Percentiles rank a stretch among this genome's conserved stretches.
phyloP scores from a whole-genome alignment of 1,284 basidiomycete species.

The Papiliotrema flavescens region DNA sequence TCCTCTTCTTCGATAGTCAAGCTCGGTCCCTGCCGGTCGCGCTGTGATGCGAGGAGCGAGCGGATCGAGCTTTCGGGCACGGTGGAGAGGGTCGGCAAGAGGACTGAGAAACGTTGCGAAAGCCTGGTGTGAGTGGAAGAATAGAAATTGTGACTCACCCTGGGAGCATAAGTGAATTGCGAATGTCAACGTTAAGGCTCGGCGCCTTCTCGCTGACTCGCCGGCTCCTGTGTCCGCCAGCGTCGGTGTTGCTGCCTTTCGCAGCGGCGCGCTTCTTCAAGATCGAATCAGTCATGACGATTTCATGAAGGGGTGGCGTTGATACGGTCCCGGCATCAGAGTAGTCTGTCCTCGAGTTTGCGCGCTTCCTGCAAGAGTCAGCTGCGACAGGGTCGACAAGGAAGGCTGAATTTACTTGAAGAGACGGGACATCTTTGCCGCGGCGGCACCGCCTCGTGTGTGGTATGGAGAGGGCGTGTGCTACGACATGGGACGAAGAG shows the following conservation, averaged over 20 bases:
- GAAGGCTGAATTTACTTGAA: neutral
- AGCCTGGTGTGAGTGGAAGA: constrained; percentile 17
- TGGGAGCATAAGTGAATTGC: constrained; percentile 44
- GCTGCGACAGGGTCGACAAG: neutral
- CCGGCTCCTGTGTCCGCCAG: neutral
- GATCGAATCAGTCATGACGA: neutral
- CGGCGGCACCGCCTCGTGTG: neutral
- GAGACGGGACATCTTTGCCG: neutral
- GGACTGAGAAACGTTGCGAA: constrained; percentile 43
- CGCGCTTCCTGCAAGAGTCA: neutral
- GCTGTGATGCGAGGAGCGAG: constrained; percentile 36
- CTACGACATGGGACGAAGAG: neutral
- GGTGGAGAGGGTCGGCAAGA: constrained; percentile 33
- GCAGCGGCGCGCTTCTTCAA: neutral
- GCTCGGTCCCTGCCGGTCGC: constrained; percentile 33
- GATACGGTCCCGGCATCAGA: neutral
- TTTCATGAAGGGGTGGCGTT: neutral
- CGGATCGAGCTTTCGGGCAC: constrained; percentile 36
- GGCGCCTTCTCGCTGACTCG: constrained; percentile 21
- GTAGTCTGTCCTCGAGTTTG: neutral
- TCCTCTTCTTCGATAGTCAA: constrained; percentile 44
- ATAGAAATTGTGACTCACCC: constrained; percentile 24
- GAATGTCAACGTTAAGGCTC: constrained; percentile 38
- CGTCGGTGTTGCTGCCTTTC: neutral
- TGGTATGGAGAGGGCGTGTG: neutral